A percentile compares a stretch with the other conserved stretches of the same genome.
phyloP scores from a whole-genome alignment of 2,329 filamentous ascomycete genomes.

The Colletotrichum brevisporum region DNA sequence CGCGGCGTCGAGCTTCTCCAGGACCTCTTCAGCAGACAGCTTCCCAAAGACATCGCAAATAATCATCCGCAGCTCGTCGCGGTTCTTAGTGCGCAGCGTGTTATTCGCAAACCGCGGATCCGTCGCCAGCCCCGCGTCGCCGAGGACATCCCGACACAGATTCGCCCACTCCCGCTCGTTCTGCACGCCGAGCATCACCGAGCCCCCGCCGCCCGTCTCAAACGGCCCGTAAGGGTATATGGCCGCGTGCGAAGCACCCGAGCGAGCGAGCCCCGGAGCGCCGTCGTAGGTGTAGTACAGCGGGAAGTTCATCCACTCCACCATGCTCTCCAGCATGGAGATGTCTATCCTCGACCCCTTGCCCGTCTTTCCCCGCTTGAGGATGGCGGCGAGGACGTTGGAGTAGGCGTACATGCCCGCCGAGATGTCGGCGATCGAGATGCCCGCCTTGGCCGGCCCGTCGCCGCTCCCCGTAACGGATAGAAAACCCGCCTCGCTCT shows the following conservation, averaged over 20 bases:
- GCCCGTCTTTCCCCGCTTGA: slow-evolving; percentile 64
- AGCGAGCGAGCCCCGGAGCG: slow-evolving; percentile 57
- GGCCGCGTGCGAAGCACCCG: slow-evolving; percentile 66
- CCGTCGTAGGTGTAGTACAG: slow-evolving; percentile 67
- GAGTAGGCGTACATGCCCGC: slow-evolving; percentile 67
- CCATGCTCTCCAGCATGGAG: slow-evolving; percentile 71
- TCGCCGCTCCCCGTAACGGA: slow-evolving; percentile 62
- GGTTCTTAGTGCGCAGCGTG: slow-evolving; percentile 60
- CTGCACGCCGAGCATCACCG: slow-evolving; percentile 70
- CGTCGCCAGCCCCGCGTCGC: slow-evolving; percentile 54
- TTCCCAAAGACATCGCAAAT: slow-evolving; percentile 59
- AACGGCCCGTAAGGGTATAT: slow-evolving; percentile 73
- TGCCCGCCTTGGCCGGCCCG: slow-evolving; percentile 64
- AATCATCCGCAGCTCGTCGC: slow-evolving; percentile 59
- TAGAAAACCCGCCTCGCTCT: slow-evolving; percentile 67
- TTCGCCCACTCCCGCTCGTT: slow-evolving; percentile 70
- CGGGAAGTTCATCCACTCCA: slow-evolving; percentile 72
- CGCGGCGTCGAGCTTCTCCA: slow-evolving; percentile 59
- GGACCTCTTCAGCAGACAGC: slow-evolving; percentile 55
- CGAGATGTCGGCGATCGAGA: slow-evolving; percentile 68
- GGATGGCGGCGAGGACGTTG: slow-evolving; percentile 64
- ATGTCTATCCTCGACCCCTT: slow-evolving; percentile 66
- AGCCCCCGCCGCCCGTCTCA: slow-evolving; percentile 59
- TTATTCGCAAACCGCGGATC: slow-evolving; percentile 65
- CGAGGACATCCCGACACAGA: slow-evolving; percentile 63